These are phyloP conservation scores for Myotisia sp. DNA, from an alignment of 2,329 filamentous ascomycete species.

Conservation along the genomic window DNA sequence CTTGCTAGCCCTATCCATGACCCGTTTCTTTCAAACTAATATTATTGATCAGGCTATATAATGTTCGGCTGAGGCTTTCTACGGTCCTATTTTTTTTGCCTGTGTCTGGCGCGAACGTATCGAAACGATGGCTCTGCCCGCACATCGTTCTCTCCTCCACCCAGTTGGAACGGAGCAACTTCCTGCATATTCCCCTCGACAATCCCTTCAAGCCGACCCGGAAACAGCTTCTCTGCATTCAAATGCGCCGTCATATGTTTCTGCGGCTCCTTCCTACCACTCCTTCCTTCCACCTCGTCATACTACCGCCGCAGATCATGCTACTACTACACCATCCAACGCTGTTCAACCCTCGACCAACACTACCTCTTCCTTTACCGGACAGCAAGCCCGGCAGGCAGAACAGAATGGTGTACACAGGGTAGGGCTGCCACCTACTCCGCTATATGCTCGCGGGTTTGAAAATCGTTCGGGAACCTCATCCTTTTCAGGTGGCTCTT, in stretches of 20 bases:
- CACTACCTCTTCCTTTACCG: neutral
- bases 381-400: constrained; percentile 14
- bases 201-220: constrained; percentile 33
- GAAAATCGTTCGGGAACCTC: constrained; percentile 11
- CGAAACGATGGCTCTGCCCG: constrained; percentile 9
- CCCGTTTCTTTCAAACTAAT: no score
- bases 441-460: constrained; percentile 38
- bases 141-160: constrained; percentile 13
- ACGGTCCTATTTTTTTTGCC: no score
- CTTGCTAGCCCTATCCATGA: no score
- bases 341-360: constrained; percentile 11
- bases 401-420: constrained; percentile 2
- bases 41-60: no score
- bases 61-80: no score
- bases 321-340: neutral
- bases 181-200: constrained; percentile 13
- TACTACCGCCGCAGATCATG: constrained; percentile 7
- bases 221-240: constrained; percentile 55
- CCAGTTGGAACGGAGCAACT: constrained; percentile 11
- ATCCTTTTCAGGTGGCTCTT: constrained; percentile 10
- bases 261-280: constrained; percentile 52
- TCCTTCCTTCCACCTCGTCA: constrained; percentile 22
- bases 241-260: constrained; percentile 54
- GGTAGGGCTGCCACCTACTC: constrained; percentile 12
- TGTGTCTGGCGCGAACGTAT: no score